Percentiles rank a stretch among this genome's conserved stretches.
Conservation (phyloP, 2,329 filamentous ascomycete species). For the Colletotrichum tamarilloi region DNA sequence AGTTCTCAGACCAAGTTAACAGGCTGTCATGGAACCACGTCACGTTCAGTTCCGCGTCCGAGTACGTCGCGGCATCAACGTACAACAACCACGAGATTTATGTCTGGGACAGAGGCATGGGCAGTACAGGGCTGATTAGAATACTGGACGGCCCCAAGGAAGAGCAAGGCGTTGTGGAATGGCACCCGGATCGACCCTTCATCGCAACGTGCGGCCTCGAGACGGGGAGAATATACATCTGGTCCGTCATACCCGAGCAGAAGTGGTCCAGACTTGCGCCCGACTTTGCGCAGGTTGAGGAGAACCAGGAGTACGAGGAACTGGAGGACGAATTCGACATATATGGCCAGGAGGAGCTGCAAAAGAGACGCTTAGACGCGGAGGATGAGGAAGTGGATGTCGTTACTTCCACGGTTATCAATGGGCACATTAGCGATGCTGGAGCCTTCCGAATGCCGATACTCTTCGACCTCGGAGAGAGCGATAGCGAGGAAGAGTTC, state of each 20-base stretch:
- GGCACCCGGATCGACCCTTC: slow-evolving; percentile 90
- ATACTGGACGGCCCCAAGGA: slow-evolving; percentile 98
- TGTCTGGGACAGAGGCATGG: slow-evolving; percentile 95
- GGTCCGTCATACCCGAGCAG: slow-evolving; percentile 95
- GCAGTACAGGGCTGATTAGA: slow-evolving; percentile 81
- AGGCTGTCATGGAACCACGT: slow-evolving; percentile 96
- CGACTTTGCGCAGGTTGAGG: slow-evolving; percentile 96
- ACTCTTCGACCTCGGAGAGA: slow-evolving; percentile 90
- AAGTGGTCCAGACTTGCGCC: slow-evolving; percentile 97
- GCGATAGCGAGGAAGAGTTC: slow-evolving; percentile 94
- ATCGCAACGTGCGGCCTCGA: slow-evolving; percentile 93
- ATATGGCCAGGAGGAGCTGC: slow-evolving; percentile 92
- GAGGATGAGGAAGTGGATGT: slow-evolving; percentile 97
- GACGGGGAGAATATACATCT: slow-evolving; percentile 92
- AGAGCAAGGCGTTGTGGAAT: slow-evolving; percentile 95
- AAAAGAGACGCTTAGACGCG: slow-evolving; percentile 87
- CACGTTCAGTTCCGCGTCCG: slow-evolving; percentile 91
- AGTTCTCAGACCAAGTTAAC: slow-evolving; percentile 98
- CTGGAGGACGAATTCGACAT: slow-evolving; percentile 98
- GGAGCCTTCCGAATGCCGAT: slow-evolving; percentile 87
- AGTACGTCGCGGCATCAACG: slow-evolving; percentile 96
- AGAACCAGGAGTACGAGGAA: slow-evolving; percentile 97
- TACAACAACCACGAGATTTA: slow-evolving; percentile 99
- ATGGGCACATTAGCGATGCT: slow-evolving; percentile 61
- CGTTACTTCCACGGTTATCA: slow-evolving; percentile 74